phyloP scores from a whole-genome alignment of 257 asterid species.

The Solanum lycopersicoides region DNA sequence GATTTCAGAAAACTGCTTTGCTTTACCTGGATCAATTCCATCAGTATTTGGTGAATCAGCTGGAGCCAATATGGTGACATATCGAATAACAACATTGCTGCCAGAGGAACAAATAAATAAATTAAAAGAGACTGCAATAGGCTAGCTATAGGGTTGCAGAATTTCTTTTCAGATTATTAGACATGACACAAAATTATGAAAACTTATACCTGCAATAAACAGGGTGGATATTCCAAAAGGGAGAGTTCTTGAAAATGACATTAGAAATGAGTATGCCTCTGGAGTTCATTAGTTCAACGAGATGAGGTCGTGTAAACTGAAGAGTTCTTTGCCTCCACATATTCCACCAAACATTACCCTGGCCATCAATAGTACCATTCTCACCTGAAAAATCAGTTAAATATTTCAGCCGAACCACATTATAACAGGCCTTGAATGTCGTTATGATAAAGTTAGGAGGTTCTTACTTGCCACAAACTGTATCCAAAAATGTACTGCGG shows the following conservation, averaged over 20 bases:
- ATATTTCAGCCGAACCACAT: background rate
- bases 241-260: conserved; percentile 75
- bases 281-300: conserved; percentile 78
- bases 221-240: conserved; percentile 98
- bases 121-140: background rate
- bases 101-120: background rate
- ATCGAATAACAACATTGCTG: conserved; percentile 77
- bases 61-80: conserved; percentile 91
- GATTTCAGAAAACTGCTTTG: background rate
- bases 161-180: background rate
- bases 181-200: background rate
- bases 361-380: conserved; percentile 97
- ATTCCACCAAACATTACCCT: conserved; percentile 94
- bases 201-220: conserved; percentile 76
- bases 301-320: conserved; percentile 72
- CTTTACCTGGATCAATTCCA: conserved; percentile 93
- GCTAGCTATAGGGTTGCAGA: background rate
- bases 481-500: background rate
- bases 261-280: conserved; percentile 62
- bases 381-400: conserved; percentile 36
- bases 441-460: background rate
- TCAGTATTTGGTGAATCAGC: conserved; percentile 94
- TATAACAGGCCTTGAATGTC: background rate
- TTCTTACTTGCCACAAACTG: background rate
- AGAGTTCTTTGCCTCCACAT: conserved; percentile 92